Evolutionary conservation across 257 asterid species (phyloP), one percentile per base, ranked within the genome.

Genomic region (Gynochthodes officinalis): DNA sequence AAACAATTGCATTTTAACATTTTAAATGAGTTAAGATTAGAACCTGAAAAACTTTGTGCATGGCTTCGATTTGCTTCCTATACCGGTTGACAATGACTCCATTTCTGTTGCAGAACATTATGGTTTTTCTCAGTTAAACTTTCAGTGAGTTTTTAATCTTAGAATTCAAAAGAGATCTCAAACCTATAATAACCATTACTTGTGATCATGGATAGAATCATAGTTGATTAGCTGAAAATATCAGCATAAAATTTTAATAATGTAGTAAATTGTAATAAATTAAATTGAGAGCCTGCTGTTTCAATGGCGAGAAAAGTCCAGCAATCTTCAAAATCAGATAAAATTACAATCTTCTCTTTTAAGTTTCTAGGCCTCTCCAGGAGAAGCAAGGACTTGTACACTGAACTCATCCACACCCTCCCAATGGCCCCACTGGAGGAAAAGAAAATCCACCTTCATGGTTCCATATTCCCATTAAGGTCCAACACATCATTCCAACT

Each of bases 51-150:
- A 93, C 92, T 91, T 91, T 84, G 94, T 88, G 97, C 98, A 93
- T 80, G 98, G 97, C 98, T 93, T 91, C 86, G 92, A 89, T 91
- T 91, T 93, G 97, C 96, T 91, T 89, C 98, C 96, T 93, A 93
- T 89, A 89, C 97, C n/a, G 71, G 89, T 77, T 81, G 96, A 78
- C 83, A 80, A 79, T 78, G 96, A 88, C 88, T 89, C 96, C 89
- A 65, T 77, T 87, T 91, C 98, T 93, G 98, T 89, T 83, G 79
- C 94, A 93, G 86, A 80, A 76, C 84, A 83, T 90, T 93, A 84
- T 83, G 79, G 74, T 74, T 74, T 83, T 83, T 64, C 74, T 80
- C 83, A 86, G 90, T 80, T 82, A 78, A 75, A 78, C 77, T 81
- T 79, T 72, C 76, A 64, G 58, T 67, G 64, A 67, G 74, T 77